A percentile compares a stretch with the other conserved stretches of the same genome.
These are phyloP conservation scores for Phaeolepiota aurea DNA, from an alignment of 768 basidiomycete genomes.

Conservation along the genomic window DNA sequence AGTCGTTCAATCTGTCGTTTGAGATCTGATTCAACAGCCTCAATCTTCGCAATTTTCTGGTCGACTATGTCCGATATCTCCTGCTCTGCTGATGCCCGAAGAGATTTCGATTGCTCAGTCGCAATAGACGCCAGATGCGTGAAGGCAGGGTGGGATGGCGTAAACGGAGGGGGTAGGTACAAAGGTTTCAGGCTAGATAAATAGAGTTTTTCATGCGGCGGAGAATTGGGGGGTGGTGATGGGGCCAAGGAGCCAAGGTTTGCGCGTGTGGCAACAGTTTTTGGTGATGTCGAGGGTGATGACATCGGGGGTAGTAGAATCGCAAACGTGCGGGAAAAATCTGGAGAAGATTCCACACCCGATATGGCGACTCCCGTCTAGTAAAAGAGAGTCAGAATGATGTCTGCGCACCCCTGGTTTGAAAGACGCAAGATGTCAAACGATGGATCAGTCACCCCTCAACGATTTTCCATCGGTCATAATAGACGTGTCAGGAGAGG, in stretches of 20 bases:
- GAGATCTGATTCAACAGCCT: constrained; percentile 44
- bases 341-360: constrained; percentile 27
- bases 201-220: constrained; percentile 20
- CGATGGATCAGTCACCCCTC: background rate
- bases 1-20: constrained; percentile 50
- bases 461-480: background rate
- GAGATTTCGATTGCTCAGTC: constrained; percentile 38
- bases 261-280: constrained; percentile 15
- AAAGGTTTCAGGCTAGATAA: constrained; percentile 51
- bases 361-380: constrained; percentile 31
- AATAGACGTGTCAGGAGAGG: background rate
- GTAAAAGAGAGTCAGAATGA: too few relatives aligned
- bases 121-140: constrained; percentile 55
- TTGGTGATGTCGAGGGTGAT: constrained; percentile 16
- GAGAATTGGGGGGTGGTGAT: constrained; percentile 18
- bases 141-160: constrained; percentile 68
- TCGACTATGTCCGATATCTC: constrained; percentile 44
- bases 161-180: constrained; percentile 71
- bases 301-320: constrained; percentile 31
- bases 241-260: constrained; percentile 16
- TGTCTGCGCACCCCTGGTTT: background rate
- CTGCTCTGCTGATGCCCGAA: constrained; percentile 51
- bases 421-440: background rate
- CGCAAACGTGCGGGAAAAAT: constrained; percentile 38
- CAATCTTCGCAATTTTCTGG: constrained; percentile 48